phyloP scores from a whole-genome alignment of 176 grass and related monocot genomes.

The Ampelocalamus luodianensis region DNA sequence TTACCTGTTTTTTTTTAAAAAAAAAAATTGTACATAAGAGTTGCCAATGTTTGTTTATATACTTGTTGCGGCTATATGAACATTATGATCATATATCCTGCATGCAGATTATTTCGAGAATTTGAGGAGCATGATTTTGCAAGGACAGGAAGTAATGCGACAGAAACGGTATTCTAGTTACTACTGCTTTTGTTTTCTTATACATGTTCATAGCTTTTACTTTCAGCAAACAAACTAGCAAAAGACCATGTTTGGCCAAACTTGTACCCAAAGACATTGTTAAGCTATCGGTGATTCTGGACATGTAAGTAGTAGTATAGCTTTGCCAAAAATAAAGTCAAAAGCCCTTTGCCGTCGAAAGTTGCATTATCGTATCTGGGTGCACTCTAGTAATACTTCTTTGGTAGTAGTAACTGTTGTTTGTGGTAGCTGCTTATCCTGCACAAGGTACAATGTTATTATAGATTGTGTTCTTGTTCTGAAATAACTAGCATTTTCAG shows the following conservation, averaged over 20 bases:
- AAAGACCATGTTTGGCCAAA: not conserved
- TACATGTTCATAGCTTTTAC: not conserved
- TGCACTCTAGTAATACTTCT: not conserved
- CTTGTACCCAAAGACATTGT: not conserved
- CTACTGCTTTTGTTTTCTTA: slow-evolving; percentile 2
- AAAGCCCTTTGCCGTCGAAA: no score
- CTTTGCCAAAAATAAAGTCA: no score
- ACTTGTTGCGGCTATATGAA: not conserved
- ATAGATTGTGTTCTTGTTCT: not conserved
- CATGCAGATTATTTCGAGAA: slow-evolving; percentile 67
- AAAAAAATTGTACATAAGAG: not conserved
- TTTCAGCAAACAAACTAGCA: not conserved
- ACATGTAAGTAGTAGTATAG: not conserved
- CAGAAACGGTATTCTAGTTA: slow-evolving; percentile 66
- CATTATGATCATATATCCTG: not conserved
- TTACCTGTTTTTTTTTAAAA: not conserved
- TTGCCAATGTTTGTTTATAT: not conserved
- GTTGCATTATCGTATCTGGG: not conserved
- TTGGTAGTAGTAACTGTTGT: not conserved
- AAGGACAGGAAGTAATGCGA: slow-evolving; percentile 69
- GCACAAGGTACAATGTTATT: not conserved
- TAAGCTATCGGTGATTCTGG: not conserved
- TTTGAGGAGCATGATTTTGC: slow-evolving; percentile 89
- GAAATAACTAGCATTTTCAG: not conserved
- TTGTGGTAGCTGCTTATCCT: no score